Base-by-base conservation (phyloP, 352 stramenopile genomes). In the Aphanomyces cochlioides region DNA sequence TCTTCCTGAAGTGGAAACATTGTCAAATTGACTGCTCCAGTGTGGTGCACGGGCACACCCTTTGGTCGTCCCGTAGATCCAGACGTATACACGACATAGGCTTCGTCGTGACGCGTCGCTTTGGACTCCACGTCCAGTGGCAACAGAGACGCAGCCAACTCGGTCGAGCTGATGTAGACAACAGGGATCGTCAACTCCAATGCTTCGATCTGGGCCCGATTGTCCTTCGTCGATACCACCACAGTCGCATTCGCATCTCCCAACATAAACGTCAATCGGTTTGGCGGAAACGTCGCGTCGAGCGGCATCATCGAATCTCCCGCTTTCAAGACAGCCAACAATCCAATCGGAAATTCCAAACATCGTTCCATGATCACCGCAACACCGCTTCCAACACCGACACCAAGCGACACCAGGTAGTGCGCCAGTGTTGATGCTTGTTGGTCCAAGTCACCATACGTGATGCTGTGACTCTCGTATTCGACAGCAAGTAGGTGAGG, bases 131-230 rank as follows among this genome's bases (percentile, higher is more conserved):
- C 78, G 73, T 65, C 94, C 88, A 1, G 78, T 81, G 28, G 86
- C 75, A 13, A 84, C 83, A 1, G 91, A 64, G 47, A 92, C 84
- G 74, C n/a, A n/a, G n/a, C 98, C 92, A 4, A 98, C 74, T 73
- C 96, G 83, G 5, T 90, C 88, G 70, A 96, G 96, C 0, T 89
- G 86, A 60, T 98, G 77, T 57, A 97, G 92, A 15, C 92, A 80
- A 50, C 87, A 93, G 48, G 92, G 79, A 78, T 98, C 93, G 40
- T 93, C 93, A n/a, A 28, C 50, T 58, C 37, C 50, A 28, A 58
- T 58, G n/a, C n/a, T n/a, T n/a, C n/a, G n/a, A n/a, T n/a, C n/a
- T n/a, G n/a, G n/a, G n/a, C n/a, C n/a, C n/a, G n/a, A n/a, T n/a
- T n/a, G n/a, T n/a, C n/a, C n/a, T n/a, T n/a, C n/a, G n/a, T n/a